Evolutionary conservation across 169 alveolate species (phyloP), one percentile per base, ranked within the genome.

Genomic region (Nephromyces sp.): DNA sequence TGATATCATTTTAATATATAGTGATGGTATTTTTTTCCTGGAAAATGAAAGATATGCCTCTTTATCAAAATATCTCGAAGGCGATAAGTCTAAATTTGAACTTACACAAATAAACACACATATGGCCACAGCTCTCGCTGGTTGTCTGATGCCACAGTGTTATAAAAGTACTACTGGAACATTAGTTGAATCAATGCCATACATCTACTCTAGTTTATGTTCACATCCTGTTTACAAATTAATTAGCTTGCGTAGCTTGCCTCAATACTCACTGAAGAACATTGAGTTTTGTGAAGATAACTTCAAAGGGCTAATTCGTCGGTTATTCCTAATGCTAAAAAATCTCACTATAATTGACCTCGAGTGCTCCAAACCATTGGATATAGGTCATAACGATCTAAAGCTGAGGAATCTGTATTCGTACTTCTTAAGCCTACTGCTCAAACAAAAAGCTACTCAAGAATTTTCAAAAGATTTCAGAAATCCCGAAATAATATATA

Each of bases 1-100:
- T n/a, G n/a, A n/a, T n/a, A n/a, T n/a, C n/a, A n/a, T n/a, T n/a
- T n/a, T n/a, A n/a, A n/a, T n/a, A 8, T 62, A 57, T 57, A 62
- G 68, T 62, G 68, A 62, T 8, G 68, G 68, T n/a, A 62, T 62
- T 8, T n/a, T 62, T 15, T 62, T 62, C 28, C 8, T 62, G 8
- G 68, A 62, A n/a, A 62, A 62, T n/a, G 68, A 62, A 15, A 24
- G 68, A 8, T 62, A 15, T 57, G 8, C 15, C 66, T 15, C 15
- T 21, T n/a, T 62, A 57, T 62, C 66, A 8, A n/a, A 21, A n/a
- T 57, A n/a, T 62, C 15, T 62, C 33, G 8, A 62, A 8, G 66
- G n/a, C 68, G 8, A 15, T n/a, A n/a, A 62, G 33, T n/a, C n/a
- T n/a, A n/a, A n/a, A n/a, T n/a, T n/a, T n/a, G n/a, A n/a, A n/a